phyloP scores from a whole-genome alignment of 495 filamentous ascomycete species.

The Xylaria acuta region DNA sequence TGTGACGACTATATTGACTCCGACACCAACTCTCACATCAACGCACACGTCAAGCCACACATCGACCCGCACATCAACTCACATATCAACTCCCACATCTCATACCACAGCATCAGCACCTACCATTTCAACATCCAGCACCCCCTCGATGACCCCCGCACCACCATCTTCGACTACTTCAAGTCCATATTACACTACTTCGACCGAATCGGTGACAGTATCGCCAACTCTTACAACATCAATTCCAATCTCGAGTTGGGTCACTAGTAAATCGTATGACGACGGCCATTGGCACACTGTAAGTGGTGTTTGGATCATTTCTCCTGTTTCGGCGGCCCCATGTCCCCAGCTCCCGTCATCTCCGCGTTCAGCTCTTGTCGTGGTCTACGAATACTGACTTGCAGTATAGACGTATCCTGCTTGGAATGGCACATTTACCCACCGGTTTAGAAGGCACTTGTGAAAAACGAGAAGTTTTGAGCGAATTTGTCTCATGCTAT shows the following conservation, averaged over 20 bases:
- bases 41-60: constrained; percentile 15
- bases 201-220: not conserved
- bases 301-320: not conserved
- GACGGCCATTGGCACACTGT: constrained; percentile 48
- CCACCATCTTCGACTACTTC: constrained; percentile 21
- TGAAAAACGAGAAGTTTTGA: constrained; percentile 4
- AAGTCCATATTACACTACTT: constrained; percentile 20
- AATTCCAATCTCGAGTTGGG: constrained; percentile 29
- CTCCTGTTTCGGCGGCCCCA: not conserved
- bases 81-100: constrained; percentile 22
- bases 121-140: constrained; percentile 14
- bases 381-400: not conserved
- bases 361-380: not conserved
- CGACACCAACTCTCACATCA: constrained; percentile 28
- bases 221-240: constrained; percentile 26
- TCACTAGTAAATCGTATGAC: constrained; percentile 36
- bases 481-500: not conserved
- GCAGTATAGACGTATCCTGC: constrained; percentile 38
- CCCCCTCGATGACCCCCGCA: constrained; percentile 20
- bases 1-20: constrained; percentile 36
- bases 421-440: constrained; percentile 45
- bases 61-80: constrained; percentile 5
- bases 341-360: not conserved
- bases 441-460: constrained; percentile 29
- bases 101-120: constrained; percentile 12